Evolutionary conservation across 108 stramenopile species (phyloP), one percentile per base, ranked within the genome.

Genomic region (Aurantiochytrium sp.): DNA sequence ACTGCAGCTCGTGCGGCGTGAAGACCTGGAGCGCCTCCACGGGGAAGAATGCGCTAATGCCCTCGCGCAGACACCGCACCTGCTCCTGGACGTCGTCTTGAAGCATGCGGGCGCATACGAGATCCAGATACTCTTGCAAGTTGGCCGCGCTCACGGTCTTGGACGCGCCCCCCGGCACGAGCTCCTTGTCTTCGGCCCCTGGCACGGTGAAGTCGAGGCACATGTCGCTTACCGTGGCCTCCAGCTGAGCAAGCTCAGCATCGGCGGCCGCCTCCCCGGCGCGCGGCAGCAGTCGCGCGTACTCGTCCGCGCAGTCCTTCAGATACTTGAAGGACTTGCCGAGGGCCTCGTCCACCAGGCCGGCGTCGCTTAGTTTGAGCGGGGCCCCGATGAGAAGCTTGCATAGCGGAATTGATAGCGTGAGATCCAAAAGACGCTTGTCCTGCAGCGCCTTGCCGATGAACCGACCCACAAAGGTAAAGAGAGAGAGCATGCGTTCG

Each of bases 391-490:
- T 41, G 24, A 81, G 30, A 1, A 81, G 73, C 45, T 81, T 81
- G 45, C 73, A 81, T 48, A 81, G 73, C 17, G 73, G 73, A 81
- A 81, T 81, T 0, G 73, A 81, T 12, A 81, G 45, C 0, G 73
- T 6, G 6, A 81, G 45, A 24, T 81, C 73, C 39, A 81, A 81
- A 24, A 81, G 45, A 48, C 73, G 39, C 30, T 48, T 41, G 45
- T 81, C 73, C 3, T 81, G 73, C 39, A 81, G 17, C 45, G 73
- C 73, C 2, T 81, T 81, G n/a, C 73, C 73, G 73, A 81, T 81
- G 45, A 81, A 81, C 6, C 73, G 73, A 41, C 73, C 73, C 39
- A 81, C 73, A 48, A 81, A 81, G 42, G 73, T 81, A 42, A 81
- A 81, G 42, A 81, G 12, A 6, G 39, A 6, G 19, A 81, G 30